phyloP scores from a whole-genome alignment of 805 yeast species.

The Cephaloascus albidus region DNA sequence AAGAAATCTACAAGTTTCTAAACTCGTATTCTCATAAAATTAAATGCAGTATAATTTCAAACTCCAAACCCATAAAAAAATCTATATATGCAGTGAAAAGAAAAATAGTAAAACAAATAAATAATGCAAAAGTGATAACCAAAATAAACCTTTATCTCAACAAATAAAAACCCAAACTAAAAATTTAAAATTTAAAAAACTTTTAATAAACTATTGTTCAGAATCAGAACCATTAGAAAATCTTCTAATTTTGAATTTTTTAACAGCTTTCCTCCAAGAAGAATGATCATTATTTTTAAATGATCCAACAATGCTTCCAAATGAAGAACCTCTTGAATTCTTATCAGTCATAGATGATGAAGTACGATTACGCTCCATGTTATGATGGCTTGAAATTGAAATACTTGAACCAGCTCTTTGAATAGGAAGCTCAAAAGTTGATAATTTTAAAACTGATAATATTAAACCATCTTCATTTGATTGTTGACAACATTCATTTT shows the following conservation, averaged over 20 bases:
- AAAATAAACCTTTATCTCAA: background rate
- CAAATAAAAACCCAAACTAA: background rate
- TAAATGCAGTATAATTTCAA: too few species aligned
- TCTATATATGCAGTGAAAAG: too few species aligned
- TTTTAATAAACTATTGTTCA: background rate
- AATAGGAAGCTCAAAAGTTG: background rate
- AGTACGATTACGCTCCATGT: background rate
- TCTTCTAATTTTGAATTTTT: conserved; percentile 21
- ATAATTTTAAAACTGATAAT: background rate
- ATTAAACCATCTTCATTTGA: background rate
- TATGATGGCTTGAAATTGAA: background rate
- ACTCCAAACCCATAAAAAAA: too few species aligned
- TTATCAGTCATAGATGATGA: conserved; percentile 2
- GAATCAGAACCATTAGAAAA: conserved; percentile 4
- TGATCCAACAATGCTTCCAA: conserved; percentile 20
- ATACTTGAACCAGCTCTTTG: background rate
- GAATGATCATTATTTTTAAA: conserved; percentile 15
- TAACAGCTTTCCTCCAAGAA: conserved; percentile 17
- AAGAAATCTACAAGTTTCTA: too few species aligned
- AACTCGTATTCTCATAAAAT: too few species aligned
- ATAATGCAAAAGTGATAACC: too few species aligned
- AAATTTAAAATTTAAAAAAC: too few species aligned
- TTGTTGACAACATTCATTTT: too few species aligned
- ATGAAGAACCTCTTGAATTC: conserved; percentile 17
- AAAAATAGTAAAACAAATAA: too few species aligned